Evolutionary conservation across 257 asterid species (phyloP), one percentile per base, ranked within the genome.

Genomic region (Fraxinus cuspidata): DNA sequence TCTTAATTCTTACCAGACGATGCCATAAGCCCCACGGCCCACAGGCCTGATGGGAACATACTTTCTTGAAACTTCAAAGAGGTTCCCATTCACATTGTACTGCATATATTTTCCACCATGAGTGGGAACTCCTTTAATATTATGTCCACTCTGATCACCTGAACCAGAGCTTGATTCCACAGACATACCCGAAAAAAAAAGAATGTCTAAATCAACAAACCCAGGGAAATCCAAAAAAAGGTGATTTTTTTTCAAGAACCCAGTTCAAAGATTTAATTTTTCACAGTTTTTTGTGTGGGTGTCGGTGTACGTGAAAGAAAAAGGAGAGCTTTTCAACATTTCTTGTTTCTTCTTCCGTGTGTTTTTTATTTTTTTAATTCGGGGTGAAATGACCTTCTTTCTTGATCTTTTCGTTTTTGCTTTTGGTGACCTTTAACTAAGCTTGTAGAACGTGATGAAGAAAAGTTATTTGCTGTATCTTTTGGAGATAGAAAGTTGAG

Each of bases 1-100:
- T 28, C 10, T 29, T 12, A 71, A 77, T 73, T 34, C 58, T 81
- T 81, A 92, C 97, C 97, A 92, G 83, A 92, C 90, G 76, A 90
- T 90, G 81, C 97, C 97, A 78, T 83, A 86, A 80, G 96, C 97
- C 28, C 97, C 97, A 78, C 97, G 92, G 2, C 97, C 97, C 7
- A 92, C 94, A 0, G 96, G 97, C 86, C 96, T 85, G 70, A 83
- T 84, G 5, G 94, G 97, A 38, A 89, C 74, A 83, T 92, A 92
- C 86, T 92, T 92, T 71, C 87, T 88, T 3, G 93, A 80, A 85
- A 92, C 92, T 78, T 92, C 97, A 64, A 92, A 92, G 16, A 92
- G 90, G 80, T 92, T 90, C 6, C 97, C 96, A 82, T 86, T 81
- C 77, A 90, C 90, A 89, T 92, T 92, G 85, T 92, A 92, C 85